Conservation (phyloP, 306 rosid species). For the Vigna unguiculata region DNA sequence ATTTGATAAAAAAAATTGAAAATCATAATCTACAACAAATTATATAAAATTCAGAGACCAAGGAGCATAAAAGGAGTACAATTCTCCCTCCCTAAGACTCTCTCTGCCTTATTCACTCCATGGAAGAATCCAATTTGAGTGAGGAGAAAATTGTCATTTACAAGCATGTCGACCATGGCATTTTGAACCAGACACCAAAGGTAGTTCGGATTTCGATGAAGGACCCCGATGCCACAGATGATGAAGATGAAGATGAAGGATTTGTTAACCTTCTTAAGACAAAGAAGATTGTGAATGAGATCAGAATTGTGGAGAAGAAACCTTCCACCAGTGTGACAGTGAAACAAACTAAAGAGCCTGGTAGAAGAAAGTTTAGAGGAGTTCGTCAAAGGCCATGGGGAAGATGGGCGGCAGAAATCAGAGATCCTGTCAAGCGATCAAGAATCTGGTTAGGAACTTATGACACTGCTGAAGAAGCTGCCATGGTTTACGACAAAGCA, state of each 20-base stretch:
- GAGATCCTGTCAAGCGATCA: constrained; percentile 55
- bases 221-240: constrained; percentile 80
- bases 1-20: too few relatives aligned
- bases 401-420: constrained; percentile 90
- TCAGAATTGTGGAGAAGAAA: constrained; percentile 40
- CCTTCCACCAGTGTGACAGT: not conserved
- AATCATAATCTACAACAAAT: too few relatives aligned
- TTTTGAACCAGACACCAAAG: not conserved
- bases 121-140: not conserved
- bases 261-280: constrained; percentile 42
- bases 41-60: too few relatives aligned
- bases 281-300: constrained; percentile 63
- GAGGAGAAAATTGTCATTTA: constrained; percentile 22
- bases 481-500: constrained; percentile 62
- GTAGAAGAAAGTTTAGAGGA: constrained; percentile 64
- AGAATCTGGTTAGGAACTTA: constrained; percentile 40
- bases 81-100: not conserved
- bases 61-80: too few relatives aligned
- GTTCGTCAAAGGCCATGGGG: constrained; percentile 96
- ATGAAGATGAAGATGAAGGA: constrained; percentile 57
- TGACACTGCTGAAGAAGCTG: constrained; percentile 47
- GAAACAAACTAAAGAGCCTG: not conserved
- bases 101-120: not conserved
- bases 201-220: constrained; percentile 60
- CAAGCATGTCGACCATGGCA: not conserved